Evolutionary conservation across 2,329 filamentous ascomycete genomes (phyloP), one percentile per base, ranked within the genome.

Genomic region (Penicillium digitatum): DNA sequence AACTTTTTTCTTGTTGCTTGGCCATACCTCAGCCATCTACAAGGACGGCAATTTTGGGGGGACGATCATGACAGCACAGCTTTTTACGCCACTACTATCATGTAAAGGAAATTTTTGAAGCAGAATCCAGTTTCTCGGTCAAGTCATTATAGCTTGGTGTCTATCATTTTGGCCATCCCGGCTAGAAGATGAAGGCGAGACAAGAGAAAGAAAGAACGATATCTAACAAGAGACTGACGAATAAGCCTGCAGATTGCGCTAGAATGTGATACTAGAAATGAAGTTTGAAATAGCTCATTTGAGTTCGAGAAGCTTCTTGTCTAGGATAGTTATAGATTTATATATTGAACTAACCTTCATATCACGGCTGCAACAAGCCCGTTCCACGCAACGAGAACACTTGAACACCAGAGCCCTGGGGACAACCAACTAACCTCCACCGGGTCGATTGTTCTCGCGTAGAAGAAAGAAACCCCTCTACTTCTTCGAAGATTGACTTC

Each of bases 1-100:
- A 79, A 92, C 92, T 96, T 53, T 95, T 91, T 96, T 96, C 68
- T 92, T 92, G 20, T 14, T 20, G 11, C 22, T 39, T 39, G 37
- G 12, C 20, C 37, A 9, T 22, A 24, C 16, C 20, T 39, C 20
- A 24, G 12, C 18, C 11, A 38, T 38, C 10, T 4, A 38, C 18
- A 38, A 22, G 37, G 5, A 38, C 11, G 18, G 16, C 16, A 35
- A 14, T 14, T 5, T 20, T 22, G 12, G 12, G 18, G 5, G 1
- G 5, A 5, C 10, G 5, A n/a, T 35, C 32, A 9, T 11, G 11
- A 38, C 18, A 38, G 22, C 5, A 4, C 18, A 16, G 5, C 14
- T 26, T 26, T 27, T 26, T 16, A 26, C 14, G 4, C 22, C 22
- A 42, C 39, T 42, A 26, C 4, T 40, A 24, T 40, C 14, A 14